Evolutionary conservation across 371 early-diverging fungal genomes (phyloP), one percentile per base, ranked within the genome.

Genomic region (Haplosporangium sp.): DNA sequence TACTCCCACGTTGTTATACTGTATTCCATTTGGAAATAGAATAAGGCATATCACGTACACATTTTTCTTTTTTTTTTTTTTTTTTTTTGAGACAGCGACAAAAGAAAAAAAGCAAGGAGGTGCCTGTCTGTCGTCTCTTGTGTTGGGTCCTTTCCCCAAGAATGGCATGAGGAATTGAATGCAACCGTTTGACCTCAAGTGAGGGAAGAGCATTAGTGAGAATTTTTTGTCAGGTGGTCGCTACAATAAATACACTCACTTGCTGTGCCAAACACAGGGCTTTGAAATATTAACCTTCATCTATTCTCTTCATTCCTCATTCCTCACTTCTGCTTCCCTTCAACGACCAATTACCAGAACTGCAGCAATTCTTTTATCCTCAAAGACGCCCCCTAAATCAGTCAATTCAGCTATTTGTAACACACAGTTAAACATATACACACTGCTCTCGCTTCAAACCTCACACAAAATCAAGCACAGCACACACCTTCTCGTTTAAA

Each of bases 261-360:
- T 50, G 50, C 50, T 50, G 50, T 50, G 50, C 50, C 50, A 50
- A 50, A 50, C 50, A 50, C 50, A 50, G n/a, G n/a, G 50, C n/a
- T n/a, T n/a, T 17, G 48, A n/a, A 45, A 15, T 15, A 50, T 15
- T 50, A 50, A 55, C 55, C 55, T 34, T 35, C 34, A 17, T 9
- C 19, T 19, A 9, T 19, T 35, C 20, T 55, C 34, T 55, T 45
- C 45, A 45, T 55, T 55, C 17, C 35, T 34, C 55, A 34, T 55
- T 55, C 55, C 55, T 55, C 34, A 27, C 15, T 5, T 55, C 34
- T 34, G 3, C 55, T 34, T 13, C 9, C 8, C 10, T 27, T 9
- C 10, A 6, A 4, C 5, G 27, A 17, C 55, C 20, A 6, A 4
- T n/a, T 27, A 17, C 55, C 20, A 55, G 27, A 55, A n/a, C 48